A percentile compares a stretch with the other conserved stretches of the same genome.
phyloP scores from a whole-genome alignment of 2,329 filamentous ascomycete species.

The Hansfordia pulvinata region DNA sequence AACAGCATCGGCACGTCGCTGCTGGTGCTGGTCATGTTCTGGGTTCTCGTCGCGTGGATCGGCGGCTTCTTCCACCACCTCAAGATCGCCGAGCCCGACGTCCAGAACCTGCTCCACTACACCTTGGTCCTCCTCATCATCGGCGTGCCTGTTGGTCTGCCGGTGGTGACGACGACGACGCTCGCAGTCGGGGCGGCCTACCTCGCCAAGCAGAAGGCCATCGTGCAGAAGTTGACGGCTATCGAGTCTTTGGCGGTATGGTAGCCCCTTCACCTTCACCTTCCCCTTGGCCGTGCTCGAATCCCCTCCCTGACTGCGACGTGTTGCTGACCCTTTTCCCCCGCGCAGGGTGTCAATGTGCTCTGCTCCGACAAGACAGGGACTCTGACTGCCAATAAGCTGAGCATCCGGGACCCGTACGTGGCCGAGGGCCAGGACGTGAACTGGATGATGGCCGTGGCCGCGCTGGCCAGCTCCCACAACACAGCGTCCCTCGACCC shows the following conservation, averaged over 20 bases:
- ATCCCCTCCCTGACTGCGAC: no score
- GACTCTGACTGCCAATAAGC: conserved; percentile 63
- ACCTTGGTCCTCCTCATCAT: conserved; percentile 61
- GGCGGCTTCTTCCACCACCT: conserved; percentile 66
- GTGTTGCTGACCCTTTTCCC: no score
- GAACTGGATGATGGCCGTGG: conserved; percentile 77
- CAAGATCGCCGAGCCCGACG: conserved; percentile 42
- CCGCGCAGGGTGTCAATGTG: conserved; percentile 63
- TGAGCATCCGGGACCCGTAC: conserved; percentile 64
- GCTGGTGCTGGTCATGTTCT: conserved; percentile 65
- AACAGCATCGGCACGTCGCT: conserved; percentile 65
- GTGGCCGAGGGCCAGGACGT: conserved; percentile 65
- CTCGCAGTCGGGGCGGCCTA: conserved; percentile 67
- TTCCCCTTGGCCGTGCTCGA: no score
- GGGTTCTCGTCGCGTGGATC: conserved; percentile 62
- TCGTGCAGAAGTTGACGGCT: conserved; percentile 67
- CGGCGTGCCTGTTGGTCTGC: conserved; percentile 68
- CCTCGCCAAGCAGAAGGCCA: conserved; percentile 64
- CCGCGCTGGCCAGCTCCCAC: conserved; percentile 63
- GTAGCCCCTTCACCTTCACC: no score
- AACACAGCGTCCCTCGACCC: conserved; percentile 68
- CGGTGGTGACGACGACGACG: conserved; percentile 66
- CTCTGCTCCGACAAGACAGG: conserved; percentile 76
- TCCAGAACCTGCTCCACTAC: conserved; percentile 52
- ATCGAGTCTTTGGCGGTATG: conserved; percentile 60